phyloP scores from a whole-genome alignment of 2,329 filamentous ascomycete species.

The Fusarium drepaniforme region DNA sequence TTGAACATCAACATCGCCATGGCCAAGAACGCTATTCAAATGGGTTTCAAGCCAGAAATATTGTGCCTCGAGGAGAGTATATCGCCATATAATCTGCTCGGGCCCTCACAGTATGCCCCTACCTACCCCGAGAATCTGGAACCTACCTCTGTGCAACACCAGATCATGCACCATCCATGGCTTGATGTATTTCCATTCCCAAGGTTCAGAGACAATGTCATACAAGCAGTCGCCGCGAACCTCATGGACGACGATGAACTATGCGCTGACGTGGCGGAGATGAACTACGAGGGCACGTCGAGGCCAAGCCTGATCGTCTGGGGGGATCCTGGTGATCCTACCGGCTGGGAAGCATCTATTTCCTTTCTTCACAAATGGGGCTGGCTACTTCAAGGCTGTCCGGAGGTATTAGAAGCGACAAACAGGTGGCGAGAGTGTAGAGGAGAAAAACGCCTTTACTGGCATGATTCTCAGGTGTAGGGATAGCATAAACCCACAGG shows the following conservation, averaged over 20 bases:
- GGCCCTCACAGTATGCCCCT: background rate
- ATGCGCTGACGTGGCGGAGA: slow-evolving; percentile 8
- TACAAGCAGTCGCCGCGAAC: background rate
- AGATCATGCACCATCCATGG: slow-evolving; percentile 17
- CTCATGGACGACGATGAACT: slow-evolving; percentile 15
- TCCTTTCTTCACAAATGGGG: slow-evolving; percentile 26
- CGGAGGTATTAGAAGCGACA: slow-evolving; percentile 17
- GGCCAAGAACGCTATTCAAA: background rate
- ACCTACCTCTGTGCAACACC: background rate
- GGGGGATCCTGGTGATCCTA: slow-evolving; percentile 13
- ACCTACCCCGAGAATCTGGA: background rate
- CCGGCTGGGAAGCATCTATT: slow-evolving; percentile 23
- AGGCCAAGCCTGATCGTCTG: slow-evolving; percentile 25
- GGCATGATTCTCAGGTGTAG: background rate
- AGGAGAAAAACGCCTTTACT: slow-evolving; percentile 11
- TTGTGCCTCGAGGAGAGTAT: slow-evolving; percentile 14
- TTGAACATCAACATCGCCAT: slow-evolving; percentile 23
- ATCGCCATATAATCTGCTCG: slow-evolving; percentile 9
- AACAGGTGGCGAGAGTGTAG: slow-evolving; percentile 26
- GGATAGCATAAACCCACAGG: background rate
- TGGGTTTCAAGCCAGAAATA: background rate
- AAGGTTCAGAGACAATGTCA: slow-evolving; percentile 10
- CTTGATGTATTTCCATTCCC: slow-evolving; percentile 24
- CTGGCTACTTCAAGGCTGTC: slow-evolving; percentile 14
- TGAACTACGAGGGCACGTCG: slow-evolving; percentile 6